These are phyloP conservation scores for Laburnicola sp. DNA, from an alignment of 2,329 filamentous ascomycete genomes.

Conservation along the genomic window DNA sequence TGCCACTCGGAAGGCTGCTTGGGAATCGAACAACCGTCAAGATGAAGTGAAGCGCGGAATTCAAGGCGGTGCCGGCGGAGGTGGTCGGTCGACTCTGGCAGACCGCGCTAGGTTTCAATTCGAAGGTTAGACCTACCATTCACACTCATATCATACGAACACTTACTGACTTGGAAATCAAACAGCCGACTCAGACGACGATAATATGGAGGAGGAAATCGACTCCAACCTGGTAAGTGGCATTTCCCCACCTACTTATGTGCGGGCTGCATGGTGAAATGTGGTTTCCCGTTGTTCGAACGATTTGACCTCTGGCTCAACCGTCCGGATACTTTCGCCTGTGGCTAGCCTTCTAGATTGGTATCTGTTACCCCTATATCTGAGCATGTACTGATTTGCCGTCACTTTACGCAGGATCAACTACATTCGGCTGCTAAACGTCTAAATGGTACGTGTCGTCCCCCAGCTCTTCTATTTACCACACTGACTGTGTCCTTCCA, in stretches of 20 bases:
- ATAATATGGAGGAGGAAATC: conserved; percentile 57
- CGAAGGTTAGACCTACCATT: conserved; percentile 33
- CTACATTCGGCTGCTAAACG: conserved; percentile 65
- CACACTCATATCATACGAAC: too few relatives aligned
- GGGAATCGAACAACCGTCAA: conserved; percentile 35
- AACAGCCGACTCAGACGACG: conserved; percentile 51
- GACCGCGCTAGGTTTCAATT: conserved; percentile 43
- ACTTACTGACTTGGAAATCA: too few relatives aligned
- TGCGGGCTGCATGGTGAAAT: conserved; percentile 44
- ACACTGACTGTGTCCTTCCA: too few relatives aligned
- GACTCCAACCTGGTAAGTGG: conserved; percentile 31
- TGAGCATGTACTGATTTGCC: too few relatives aligned
- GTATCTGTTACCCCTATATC: too few relatives aligned
- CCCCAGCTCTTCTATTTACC: too few relatives aligned
- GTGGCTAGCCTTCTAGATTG: too few relatives aligned
- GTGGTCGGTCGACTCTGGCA: conserved; percentile 31
- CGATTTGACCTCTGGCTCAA: too few relatives aligned
- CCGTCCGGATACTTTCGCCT: too few relatives aligned
- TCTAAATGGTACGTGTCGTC: conserved; percentile 59
- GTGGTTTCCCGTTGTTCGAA: too few relatives aligned
- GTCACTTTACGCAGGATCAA: conserved; percentile 46
- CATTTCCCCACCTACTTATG: too few relatives aligned
- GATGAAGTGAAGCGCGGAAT: conserved; percentile 26
- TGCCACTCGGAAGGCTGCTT: conserved; percentile 58
- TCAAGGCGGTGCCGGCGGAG: conserved; percentile 15